Evolutionary conservation across 1,284 basidiomycete genomes (phyloP).

Genomic region (Ustilago xerochloae): DNA sequence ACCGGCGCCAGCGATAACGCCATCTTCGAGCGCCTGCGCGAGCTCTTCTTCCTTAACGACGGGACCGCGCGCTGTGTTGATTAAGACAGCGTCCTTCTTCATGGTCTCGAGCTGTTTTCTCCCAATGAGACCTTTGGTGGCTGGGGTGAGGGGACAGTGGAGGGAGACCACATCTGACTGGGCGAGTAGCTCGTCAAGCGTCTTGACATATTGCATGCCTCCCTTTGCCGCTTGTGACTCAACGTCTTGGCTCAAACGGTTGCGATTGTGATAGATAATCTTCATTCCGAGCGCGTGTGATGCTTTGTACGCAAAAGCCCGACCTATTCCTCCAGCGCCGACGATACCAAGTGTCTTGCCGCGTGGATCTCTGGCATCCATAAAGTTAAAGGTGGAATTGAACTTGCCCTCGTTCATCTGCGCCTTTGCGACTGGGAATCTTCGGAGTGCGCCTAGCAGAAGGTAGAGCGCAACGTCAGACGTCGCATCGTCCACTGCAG

Average conservation of each 20-base stretch:
- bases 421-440: conserved; percentile 49
- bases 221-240: conserved; percentile 65
- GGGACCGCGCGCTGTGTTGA: conserved; percentile 71
- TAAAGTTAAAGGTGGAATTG: conserved; percentile 56
- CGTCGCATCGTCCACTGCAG: conserved; percentile 61
- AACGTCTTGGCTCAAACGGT: conserved; percentile 27
- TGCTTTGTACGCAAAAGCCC: conserved; percentile 59
- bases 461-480: conserved; percentile 62
- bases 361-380: conserved; percentile 50
- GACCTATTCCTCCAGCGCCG: conserved; percentile 62
- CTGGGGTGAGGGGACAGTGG: conserved; percentile 70
- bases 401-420: conserved; percentile 48
- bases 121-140: conserved; percentile 69
- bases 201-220: conserved; percentile 52
- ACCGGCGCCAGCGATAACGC: conserved; percentile 74
- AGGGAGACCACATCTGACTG: conserved; percentile 70
- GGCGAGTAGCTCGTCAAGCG: conserved; percentile 69
- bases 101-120: conserved; percentile 68
- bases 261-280: conserved; percentile 62
- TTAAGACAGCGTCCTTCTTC: conserved; percentile 68
- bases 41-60: conserved; percentile 70
- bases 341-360: conserved; percentile 61
- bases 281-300: conserved; percentile 58
- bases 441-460: conserved; percentile 57
- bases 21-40: conserved; percentile 52